Evolutionary conservation across 164 flowering plant genomes (phyloP).

Genomic region (Chloranthus sessilifolius): DNA sequence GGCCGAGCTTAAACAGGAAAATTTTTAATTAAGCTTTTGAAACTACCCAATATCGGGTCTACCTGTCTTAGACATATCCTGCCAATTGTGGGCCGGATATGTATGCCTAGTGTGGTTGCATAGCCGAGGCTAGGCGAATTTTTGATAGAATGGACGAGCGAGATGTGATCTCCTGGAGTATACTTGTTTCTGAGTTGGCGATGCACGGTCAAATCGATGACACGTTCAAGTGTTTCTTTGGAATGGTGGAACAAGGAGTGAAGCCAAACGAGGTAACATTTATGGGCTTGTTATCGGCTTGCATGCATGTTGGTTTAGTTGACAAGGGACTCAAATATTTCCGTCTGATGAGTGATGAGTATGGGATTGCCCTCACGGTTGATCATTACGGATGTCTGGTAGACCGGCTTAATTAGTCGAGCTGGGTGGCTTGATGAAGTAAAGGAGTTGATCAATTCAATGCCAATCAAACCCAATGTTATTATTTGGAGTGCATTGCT

Average conservation of each 20-base stretch:
- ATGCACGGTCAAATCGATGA: slow-evolving; percentile 1
- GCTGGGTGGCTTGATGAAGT: background rate
- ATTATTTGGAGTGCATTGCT: too few relatives aligned
- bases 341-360: background rate
- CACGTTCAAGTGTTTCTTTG: background rate
- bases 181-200: background rate
- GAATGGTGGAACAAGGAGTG: background rate
- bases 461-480: too few relatives aligned
- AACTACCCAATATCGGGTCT: too few relatives aligned
- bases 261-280: background rate
- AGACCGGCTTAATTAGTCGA: slow-evolving; percentile 1
- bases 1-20: too few relatives aligned
- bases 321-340: background rate
- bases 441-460: background rate
- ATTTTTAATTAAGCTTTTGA: too few relatives aligned
- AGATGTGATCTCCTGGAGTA: background rate
- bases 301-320: background rate
- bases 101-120: background rate
- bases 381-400: background rate
- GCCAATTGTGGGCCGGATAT: too few relatives aligned
- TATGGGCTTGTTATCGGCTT: background rate
- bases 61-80: too few relatives aligned
- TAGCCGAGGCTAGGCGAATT: background rate
- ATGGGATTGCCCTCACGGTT: background rate
- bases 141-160: background rate